These are phyloP conservation scores for Ascoidea asiatica DNA, from an alignment of 805 yeast species.

Conservation along the genomic window DNA sequence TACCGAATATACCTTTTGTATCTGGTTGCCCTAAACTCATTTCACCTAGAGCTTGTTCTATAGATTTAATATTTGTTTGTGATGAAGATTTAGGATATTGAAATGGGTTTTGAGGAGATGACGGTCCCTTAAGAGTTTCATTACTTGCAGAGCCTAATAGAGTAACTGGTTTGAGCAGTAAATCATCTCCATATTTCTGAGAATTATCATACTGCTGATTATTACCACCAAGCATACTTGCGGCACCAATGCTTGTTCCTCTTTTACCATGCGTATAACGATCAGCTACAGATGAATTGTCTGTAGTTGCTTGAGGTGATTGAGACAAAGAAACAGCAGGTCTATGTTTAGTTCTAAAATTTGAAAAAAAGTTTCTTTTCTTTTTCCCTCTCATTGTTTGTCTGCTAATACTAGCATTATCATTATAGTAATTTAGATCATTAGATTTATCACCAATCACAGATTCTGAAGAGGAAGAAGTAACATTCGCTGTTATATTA, in stretches of 20 bases:
- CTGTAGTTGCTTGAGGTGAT: not conserved
- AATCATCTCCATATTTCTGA: not conserved
- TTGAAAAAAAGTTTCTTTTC: not conserved
- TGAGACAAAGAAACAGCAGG: not conserved
- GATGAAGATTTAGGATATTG: not conserved
- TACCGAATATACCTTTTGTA: conserved; percentile 44
- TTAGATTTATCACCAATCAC: too few species aligned
- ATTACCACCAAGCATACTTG: not conserved
- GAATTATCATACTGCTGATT: too few species aligned
- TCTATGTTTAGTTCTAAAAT: not conserved
- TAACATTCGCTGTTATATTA: not conserved
- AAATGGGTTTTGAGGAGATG: not conserved
- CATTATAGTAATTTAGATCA: too few species aligned
- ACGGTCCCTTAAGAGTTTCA: not conserved
- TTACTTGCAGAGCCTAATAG: not conserved
- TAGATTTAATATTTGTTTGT: not conserved
- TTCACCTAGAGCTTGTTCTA: not conserved
- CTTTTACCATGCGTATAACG: not conserved
- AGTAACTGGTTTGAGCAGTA: not conserved
- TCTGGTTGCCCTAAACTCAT: not conserved
- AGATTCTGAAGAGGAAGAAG: not conserved
- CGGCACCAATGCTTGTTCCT: not conserved
- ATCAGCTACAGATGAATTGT: conserved; percentile 2
- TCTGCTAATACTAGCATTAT: not conserved
- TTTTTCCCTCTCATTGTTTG: not conserved